Evolutionary conservation across 768 basidiomycete species (phyloP), one percentile per base, ranked within the genome.

Genomic region (Cytidiella melzeri): DNA sequence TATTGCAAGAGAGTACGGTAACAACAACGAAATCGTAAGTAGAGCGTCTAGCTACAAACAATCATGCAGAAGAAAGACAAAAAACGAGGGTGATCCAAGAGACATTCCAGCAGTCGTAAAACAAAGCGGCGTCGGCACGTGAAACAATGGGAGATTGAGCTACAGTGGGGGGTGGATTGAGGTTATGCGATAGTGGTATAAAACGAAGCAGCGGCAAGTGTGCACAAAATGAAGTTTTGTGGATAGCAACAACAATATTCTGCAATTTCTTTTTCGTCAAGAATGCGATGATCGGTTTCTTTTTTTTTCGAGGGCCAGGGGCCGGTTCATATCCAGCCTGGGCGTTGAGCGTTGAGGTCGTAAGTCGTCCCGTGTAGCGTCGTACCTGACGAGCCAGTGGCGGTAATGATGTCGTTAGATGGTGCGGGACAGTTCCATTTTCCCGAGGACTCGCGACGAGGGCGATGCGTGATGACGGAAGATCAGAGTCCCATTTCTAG

Each of bases 361-460:
- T 34, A 15, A 34, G 30, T 34, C 30, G 30, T 34, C 15, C 30
- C 30, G 30, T 15, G 28, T 18, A 23, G 46, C 47, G 12, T 48
- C 47, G 47, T 48, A 48, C 47, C 47, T 42, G 47, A 48, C 47
- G 47, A 48, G 47, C 47, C 15, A 15, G 28, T 48, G 23, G 27
- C 28, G 24, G 24, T n/a, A 24, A 18, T 42, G 9, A 47, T 19
- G 15, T 24, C 30, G 18, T 26, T 40, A 47, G 37, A 47, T 38
- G 36, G 37, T 20, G 19, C 20, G 12, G 12, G 20, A 25, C 7
- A 26, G 20, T 20, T 5, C 36, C 15, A 39, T 11, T n/a, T n/a
- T n/a, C n/a, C n/a, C n/a, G n/a, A n/a, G n/a, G n/a, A n/a, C n/a
- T n/a, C n/a, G n/a, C n/a, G n/a, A n/a, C n/a, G n/a, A n/a, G n/a